Base-by-base conservation (phyloP, 2,329 filamentous ascomycete genomes). In the Dactylonectria estremocensis region DNA sequence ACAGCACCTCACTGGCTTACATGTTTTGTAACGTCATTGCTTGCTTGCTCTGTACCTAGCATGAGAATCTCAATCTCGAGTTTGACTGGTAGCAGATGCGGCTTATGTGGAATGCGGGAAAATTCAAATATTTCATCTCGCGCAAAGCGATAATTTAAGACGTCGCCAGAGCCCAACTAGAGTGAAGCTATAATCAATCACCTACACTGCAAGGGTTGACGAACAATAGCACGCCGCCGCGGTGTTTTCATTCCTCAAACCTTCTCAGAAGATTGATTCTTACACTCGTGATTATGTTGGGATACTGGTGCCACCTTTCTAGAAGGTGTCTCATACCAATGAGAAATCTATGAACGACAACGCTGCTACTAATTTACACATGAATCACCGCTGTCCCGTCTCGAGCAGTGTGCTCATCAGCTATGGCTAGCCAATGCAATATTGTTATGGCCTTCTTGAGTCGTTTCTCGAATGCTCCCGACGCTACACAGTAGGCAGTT, bases 81-180 rank as follows among this genome's bases (percentile, higher is more conserved):
- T 57, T 46, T 9, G 16, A 46, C 46, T 48, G 43, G 45, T 37
- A 63, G 14, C 35, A 33, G 20, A 22, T 55, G 46, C 55, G 64
- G 53, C 28, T 43, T n/a, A 18, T 11, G 64, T 63, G 62, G 61
- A 35, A 58, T 62, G 64, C 40, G 48, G 55, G 58, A 24, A 74
- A 76, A 70, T 75, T 74, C 73, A 75, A 75, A 74, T 56, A 61
- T 68, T 49, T 35, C 28, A n/a, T 24, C 22, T 20, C 3, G 22
- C n/a, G 50, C 31, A 18, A 14, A n/a, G n/a, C 11, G n/a, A n/a
- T 35, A 53, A 53, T 13, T n/a, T 35, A 7, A 49, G 24, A 24
- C 35, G 9, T 28, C 2, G 4, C 22, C 11, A 35, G 31, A 20
- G 2, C 22, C 22, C 8, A 31, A 37, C 10, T 18, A 13, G 6